phyloP scores from a whole-genome alignment of 306 rosid species.

The Begonia loranthoides region DNA sequence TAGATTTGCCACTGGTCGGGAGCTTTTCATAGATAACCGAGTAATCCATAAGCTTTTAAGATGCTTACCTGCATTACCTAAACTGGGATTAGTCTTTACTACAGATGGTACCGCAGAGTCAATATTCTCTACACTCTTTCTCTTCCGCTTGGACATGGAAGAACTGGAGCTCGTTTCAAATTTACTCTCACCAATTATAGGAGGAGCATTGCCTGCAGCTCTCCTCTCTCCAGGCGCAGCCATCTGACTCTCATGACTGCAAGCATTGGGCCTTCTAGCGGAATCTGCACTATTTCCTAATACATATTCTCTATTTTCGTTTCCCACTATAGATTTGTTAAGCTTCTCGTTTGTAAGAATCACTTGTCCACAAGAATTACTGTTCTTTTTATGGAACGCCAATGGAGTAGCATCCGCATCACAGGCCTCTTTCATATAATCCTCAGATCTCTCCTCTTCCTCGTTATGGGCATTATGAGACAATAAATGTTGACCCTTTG shows the following conservation, averaged over 20 bases:
- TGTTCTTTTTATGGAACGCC: constrained; percentile 25
- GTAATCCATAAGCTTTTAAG: constrained; percentile 60
- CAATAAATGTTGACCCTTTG: constrained; percentile 23
- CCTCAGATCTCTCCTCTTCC: too few relatives aligned
- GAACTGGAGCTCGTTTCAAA: constrained; percentile 23
- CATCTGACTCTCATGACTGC: too few relatives aligned
- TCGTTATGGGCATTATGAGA: constrained; percentile 2
- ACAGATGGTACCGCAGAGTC: constrained; percentile 22
- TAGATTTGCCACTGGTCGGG: constrained; percentile 14
- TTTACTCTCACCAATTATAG: constrained; percentile 18
- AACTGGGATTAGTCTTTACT: constrained; percentile 20
- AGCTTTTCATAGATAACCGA: constrained; percentile 38
- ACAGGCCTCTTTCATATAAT: too few relatives aligned
- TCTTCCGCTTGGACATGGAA: constrained; percentile 28
- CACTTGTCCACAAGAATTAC: constrained; percentile 12
- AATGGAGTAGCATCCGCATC: constrained; percentile 26
- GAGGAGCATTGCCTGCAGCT: constrained; percentile 9
- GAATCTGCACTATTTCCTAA: constrained; percentile 22
- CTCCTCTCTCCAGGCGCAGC: constrained; percentile 17
- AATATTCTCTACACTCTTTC: constrained; percentile 19
- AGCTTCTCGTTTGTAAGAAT: constrained; percentile 16
- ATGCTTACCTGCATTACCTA: constrained; percentile 19
- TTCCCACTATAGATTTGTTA: neutral
- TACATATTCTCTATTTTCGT: constrained; percentile 9
- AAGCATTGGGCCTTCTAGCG: constrained; percentile 19